phyloP scores from a whole-genome alignment of 768 basidiomycete genomes.

The Lentinula lateritia region DNA sequence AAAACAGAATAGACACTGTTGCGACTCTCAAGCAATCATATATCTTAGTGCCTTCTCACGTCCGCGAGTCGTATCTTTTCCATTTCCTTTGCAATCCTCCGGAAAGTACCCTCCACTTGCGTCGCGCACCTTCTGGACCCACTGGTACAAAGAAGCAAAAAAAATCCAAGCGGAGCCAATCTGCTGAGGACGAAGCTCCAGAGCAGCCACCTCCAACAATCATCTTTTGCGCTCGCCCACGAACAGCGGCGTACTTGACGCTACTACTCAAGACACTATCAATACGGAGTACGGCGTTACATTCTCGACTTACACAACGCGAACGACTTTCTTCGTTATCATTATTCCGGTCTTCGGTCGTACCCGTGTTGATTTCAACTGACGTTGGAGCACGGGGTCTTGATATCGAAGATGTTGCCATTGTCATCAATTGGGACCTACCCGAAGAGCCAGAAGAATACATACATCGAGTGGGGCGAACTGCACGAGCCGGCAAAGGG shows the following conservation, averaged over 20 bases:
- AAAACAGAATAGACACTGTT: slow-evolving; percentile 79
- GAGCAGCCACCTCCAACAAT: slow-evolving; percentile 91
- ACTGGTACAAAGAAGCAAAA: slow-evolving; percentile 27
- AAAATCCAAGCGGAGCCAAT: slow-evolving; percentile 26
- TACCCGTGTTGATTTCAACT: slow-evolving; percentile 90
- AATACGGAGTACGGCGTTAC: slow-evolving; percentile 84
- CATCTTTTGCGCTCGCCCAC: slow-evolving; percentile 83
- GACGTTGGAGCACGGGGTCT: slow-evolving; percentile 94
- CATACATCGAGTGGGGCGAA: slow-evolving; percentile 91
- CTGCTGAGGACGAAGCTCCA: slow-evolving; percentile 45
- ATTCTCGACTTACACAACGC: slow-evolving; percentile 90
- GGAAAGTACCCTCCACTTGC: slow-evolving; percentile 63
- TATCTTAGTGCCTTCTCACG: slow-evolving; percentile 89
- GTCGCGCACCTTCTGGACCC: slow-evolving; percentile 56
- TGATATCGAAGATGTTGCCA: slow-evolving; percentile 93
- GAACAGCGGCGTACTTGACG: slow-evolving; percentile 88
- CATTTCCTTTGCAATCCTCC: slow-evolving; percentile 88
- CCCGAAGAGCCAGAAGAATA: slow-evolving; percentile 91
- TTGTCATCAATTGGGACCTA: slow-evolving; percentile 97
- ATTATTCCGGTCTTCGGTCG: slow-evolving; percentile 77
- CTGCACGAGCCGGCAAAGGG: slow-evolving; percentile 83
- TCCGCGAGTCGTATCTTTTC: slow-evolving; percentile 89
- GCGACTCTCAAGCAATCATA: slow-evolving; percentile 84
- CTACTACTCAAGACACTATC: slow-evolving; percentile 67
- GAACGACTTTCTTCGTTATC: slow-evolving; percentile 82